Conservation (phyloP, 371 early-diverging fungal species). For the Mucor piriformis region DNA sequence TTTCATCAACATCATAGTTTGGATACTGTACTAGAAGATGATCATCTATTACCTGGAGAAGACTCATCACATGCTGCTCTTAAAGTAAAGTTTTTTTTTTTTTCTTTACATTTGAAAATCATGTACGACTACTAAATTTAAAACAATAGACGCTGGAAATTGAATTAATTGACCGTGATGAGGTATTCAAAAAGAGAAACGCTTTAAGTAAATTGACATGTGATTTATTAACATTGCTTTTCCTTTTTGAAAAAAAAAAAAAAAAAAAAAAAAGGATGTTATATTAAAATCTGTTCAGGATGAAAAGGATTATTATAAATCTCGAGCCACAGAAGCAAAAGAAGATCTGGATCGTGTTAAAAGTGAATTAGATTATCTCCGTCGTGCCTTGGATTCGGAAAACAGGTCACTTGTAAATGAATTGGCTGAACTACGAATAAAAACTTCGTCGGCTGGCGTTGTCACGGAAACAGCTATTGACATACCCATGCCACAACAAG, state of each 20-base stretch:
- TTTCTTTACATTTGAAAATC: background rate
- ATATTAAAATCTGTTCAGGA: conserved; percentile 37
- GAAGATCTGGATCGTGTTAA: conserved; percentile 46
- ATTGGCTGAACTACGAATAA: conserved; percentile 33
- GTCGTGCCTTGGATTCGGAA: conserved; percentile 36
- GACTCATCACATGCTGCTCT: conserved; percentile 5
- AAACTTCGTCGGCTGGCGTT: conserved; percentile 1
- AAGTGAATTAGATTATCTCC: conserved; percentile 33
- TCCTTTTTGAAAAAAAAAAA: too few relatives aligned
- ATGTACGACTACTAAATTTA: background rate
- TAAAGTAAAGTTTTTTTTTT: background rate
- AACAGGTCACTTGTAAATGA: conserved; percentile 38
- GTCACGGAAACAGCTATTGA: background rate
- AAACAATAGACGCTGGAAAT: conserved; percentile 39
- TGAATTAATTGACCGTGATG: conserved; percentile 23
- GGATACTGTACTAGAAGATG: background rate
- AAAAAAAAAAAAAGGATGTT: conserved; percentile 13
- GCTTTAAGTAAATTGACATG: too few relatives aligned
- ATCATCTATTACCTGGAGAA: background rate
- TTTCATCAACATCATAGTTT: background rate
- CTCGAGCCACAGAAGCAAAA: conserved; percentile 43
- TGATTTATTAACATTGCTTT: too few relatives aligned
- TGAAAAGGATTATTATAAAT: conserved; percentile 52
- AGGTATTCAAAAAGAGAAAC: too few relatives aligned
- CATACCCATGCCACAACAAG: too few relatives aligned